Evolutionary conservation across 1,139 yeast genomes (phyloP), one percentile per base, ranked within the genome.

Genomic region (Diutina catenulata): DNA sequence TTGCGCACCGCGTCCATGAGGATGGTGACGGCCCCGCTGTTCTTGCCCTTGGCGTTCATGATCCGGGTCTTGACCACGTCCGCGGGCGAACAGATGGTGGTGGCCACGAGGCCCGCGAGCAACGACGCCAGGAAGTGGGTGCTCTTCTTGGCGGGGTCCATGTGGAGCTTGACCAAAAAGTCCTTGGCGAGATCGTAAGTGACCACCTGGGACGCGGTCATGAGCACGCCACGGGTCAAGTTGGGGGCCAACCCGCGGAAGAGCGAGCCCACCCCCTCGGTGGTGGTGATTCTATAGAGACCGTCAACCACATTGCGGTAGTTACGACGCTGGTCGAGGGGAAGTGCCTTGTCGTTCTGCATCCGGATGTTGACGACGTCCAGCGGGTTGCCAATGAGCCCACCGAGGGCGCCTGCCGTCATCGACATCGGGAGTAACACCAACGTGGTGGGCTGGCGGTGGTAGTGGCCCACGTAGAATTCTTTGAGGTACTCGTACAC

Each of bases 141-240:
- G 0, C 76, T 53, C 46, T 76, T 76, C 40, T 77, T 70, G 20
- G 70, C 60, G 28, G 84, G 75, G 48, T 81, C 78, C 60, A 79
- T 55, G 11, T 62, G 56, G 2, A 75, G 44, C 5, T 64, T 60
- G 11, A 82, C 81, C 40, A 84, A 61, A 33, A 76, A 45, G 19
- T 61, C 60, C 56, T 86, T 86, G 39, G 86, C 80, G 38, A 79
- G 64, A 55, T 86, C 95, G 50, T 86, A 86, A 0, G 94, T 80
- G 3, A 84, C 95, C 40, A 84, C 93, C 55, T 86, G 95, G 2
- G 93, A 79, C 1, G 94, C 88, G 0, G 95, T 86, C 95, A 86
- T 86, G 41, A 86, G 64, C 8, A 83, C 74, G 16, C 94, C 95
- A 51, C 95, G 69, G 3, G 78, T 69, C 49, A 83, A 68, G 52